Percentiles rank a stretch among this genome's conserved stretches.
phyloP scores from a whole-genome alignment of 139 green algal species.

The Prasinococcaceae sp. region DNA sequence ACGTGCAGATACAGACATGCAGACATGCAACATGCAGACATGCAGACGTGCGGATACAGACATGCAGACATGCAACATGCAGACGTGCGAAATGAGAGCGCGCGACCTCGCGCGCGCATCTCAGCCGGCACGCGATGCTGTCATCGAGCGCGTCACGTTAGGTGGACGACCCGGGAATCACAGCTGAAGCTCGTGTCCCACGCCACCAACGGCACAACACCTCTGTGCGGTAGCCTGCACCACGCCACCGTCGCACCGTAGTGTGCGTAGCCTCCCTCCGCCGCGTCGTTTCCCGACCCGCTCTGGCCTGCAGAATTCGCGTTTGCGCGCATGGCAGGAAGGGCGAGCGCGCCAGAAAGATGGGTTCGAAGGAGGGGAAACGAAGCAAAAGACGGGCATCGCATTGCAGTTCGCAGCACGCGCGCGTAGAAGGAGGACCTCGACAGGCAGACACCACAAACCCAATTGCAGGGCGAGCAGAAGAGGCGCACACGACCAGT shows the following conservation, averaged over 20 bases:
- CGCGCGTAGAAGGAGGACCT: too few relatives aligned
- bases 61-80: constrained; percentile 7
- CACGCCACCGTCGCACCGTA: neutral
- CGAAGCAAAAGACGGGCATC: neutral
- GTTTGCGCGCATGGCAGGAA: neutral
- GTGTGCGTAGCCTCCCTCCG: neutral
- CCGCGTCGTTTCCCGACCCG: neutral
- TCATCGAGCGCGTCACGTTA: constrained; percentile 9
- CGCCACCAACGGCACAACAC: constrained; percentile 15
- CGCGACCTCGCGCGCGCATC: neutral
- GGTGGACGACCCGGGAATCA: constrained; percentile 17
- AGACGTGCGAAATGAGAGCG: neutral
- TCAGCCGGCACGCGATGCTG: neutral
- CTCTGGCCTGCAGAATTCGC: neutral
- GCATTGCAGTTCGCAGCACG: too few relatives aligned
- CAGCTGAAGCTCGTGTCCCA: constrained; percentile 17
- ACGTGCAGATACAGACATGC: constrained; percentile 6
- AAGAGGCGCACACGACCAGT: too few relatives aligned
- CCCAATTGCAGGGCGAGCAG: too few relatives aligned
- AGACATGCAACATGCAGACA: constrained; percentile 8
- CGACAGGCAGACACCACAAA: too few relatives aligned
- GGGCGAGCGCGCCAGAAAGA: neutral
- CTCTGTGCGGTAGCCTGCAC: neutral
- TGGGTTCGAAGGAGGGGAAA: neutral
- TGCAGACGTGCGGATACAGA: neutral